Percentiles rank a stretch among this genome's conserved stretches.
Conservation (phyloP, 2,329 filamentous ascomycete species). For the Epichloe typhina region DNA sequence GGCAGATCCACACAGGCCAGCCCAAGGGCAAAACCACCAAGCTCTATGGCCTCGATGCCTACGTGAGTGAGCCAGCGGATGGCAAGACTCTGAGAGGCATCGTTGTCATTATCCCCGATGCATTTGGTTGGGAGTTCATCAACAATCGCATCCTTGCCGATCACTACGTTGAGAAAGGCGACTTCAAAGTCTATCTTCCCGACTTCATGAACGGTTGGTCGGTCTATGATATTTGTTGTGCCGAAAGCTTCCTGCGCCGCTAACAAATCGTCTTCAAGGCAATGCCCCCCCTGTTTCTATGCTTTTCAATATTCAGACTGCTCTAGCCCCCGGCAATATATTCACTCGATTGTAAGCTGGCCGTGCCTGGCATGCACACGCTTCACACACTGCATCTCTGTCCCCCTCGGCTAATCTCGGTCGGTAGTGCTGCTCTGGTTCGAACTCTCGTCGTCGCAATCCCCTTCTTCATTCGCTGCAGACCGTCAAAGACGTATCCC, state of each 20-base stretch:
- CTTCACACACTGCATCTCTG: not conserved
- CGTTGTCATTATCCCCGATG: conserved; percentile 40
- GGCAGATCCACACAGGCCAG: conserved; percentile 31
- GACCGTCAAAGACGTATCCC: conserved; percentile 18
- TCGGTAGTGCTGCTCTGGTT: conserved; percentile 14
- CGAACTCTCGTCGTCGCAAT: conserved; percentile 14
- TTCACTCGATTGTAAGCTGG: conserved; percentile 18
- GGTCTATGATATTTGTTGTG: not conserved
- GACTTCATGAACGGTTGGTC: conserved; percentile 36
- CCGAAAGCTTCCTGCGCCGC: not conserved
- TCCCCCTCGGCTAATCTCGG: not conserved
- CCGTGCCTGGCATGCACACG: not conserved
- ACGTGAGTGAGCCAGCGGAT: conserved; percentile 27
- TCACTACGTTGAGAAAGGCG: conserved; percentile 35
- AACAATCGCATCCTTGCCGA: conserved; percentile 42
- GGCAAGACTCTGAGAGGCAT: conserved; percentile 27
- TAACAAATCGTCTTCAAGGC: not conserved
- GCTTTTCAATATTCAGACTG: conserved; percentile 15
- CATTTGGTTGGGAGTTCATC: conserved; percentile 40
- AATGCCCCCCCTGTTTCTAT: conserved; percentile 3
- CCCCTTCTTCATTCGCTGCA: conserved; percentile 20
- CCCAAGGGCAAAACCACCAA: conserved; percentile 31
- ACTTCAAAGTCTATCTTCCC: conserved; percentile 38
- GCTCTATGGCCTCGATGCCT: conserved; percentile 35
- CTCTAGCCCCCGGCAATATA: conserved; percentile 11